Conservation (phyloP, 2,329 filamentous ascomycete genomes). For the Pseudocercospora fijiensis region DNA sequence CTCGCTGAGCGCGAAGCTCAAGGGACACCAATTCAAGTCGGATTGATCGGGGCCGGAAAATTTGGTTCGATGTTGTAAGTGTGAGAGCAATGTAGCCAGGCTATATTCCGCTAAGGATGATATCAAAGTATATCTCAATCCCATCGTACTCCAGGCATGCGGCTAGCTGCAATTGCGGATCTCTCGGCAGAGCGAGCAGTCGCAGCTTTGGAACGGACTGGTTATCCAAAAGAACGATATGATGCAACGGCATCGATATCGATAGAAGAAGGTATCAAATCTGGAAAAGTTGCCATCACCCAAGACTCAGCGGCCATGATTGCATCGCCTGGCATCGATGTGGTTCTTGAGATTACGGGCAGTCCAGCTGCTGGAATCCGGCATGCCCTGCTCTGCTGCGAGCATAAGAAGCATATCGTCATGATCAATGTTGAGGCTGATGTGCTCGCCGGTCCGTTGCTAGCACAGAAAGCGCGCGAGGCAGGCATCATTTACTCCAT, state of each 20-base stretch:
- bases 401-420: constrained; percentile 52
- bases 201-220: constrained; percentile 44
- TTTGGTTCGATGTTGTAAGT: constrained; percentile 49
- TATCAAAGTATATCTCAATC: constrained; percentile 44
- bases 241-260: constrained; percentile 39
- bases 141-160: constrained; percentile 45
- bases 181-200: constrained; percentile 45
- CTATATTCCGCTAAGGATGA: background rate
- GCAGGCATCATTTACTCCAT: constrained; percentile 51
- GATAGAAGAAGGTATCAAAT: constrained; percentile 44
- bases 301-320: constrained; percentile 47
- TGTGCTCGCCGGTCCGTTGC: constrained; percentile 45
- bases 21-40: constrained; percentile 45
- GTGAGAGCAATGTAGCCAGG: background rate
- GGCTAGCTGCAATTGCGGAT: constrained; percentile 48
- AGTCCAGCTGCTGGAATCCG: constrained; percentile 47
- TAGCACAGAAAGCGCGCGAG: constrained; percentile 45
- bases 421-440: constrained; percentile 52
- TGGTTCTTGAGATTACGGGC: constrained; percentile 48
- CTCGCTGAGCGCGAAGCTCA: constrained; percentile 43
- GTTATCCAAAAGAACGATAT: constrained; percentile 44
- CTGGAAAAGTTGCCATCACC: constrained; percentile 46
- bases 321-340: constrained; percentile 46
- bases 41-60: constrained; percentile 50
- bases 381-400: constrained; percentile 47